Evolutionary conservation across 2,329 filamentous ascomycete genomes (phyloP).

Genomic region (Raffaelea deltoideospora): DNA sequence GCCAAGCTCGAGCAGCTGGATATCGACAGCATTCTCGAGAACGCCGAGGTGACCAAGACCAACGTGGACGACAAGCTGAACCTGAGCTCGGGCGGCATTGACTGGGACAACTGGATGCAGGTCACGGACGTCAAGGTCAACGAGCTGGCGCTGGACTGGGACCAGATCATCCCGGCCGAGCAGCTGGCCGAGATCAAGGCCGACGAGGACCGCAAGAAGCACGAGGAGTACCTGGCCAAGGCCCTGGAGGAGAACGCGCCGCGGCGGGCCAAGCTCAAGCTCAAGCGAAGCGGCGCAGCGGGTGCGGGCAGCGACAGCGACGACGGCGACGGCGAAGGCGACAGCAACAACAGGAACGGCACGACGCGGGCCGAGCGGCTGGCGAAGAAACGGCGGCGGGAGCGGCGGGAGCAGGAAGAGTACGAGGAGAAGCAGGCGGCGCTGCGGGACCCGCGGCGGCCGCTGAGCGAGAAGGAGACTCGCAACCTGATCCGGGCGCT

Average conservation of each 20-base stretch:
- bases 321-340: too few species aligned
- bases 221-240: conserved; percentile 69
- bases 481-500: conserved; percentile 83
- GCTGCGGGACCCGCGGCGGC: conserved; percentile 70
- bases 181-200: conserved; percentile 79
- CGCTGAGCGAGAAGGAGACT: conserved; percentile 82
- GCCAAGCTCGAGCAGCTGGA: conserved; percentile 93
- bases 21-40: conserved; percentile 92
- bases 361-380: conserved; percentile 50
- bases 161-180: conserved; percentile 93
- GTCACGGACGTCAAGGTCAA: conserved; percentile 97
- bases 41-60: conserved; percentile 93
- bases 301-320: too few species aligned
- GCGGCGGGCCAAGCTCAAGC: conserved; percentile 52
- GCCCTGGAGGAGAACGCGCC: conserved; percentile 77
- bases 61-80: conserved; percentile 85
- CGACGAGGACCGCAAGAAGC: conserved; percentile 70
- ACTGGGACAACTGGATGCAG: conserved; percentile 89
- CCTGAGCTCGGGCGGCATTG: conserved; percentile 73
- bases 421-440: conserved; percentile 60
- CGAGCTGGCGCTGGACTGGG: conserved; percentile 68
- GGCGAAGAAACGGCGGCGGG: conserved; percentile 49
- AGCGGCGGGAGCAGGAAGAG: conserved; percentile 55
- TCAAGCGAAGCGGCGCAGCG: conserved; percentile 27
- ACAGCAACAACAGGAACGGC: conserved; percentile 17